Conservation (phyloP, 805 yeast genomes). For the Isabelozyma gotoi region DNA sequence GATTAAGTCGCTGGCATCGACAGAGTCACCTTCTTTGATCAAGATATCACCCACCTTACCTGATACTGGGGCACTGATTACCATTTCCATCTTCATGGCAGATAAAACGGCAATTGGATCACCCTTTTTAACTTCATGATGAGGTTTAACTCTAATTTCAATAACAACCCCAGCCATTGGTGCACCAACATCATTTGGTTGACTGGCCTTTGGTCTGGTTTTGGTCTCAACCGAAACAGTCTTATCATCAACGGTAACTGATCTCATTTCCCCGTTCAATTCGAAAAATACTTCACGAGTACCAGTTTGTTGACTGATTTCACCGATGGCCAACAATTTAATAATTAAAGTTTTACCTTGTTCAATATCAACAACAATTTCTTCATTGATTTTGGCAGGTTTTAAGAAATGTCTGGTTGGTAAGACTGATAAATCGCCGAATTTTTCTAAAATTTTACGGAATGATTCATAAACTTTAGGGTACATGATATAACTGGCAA, state of each 20-base stretch:
- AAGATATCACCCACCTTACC: constrained; percentile 79
- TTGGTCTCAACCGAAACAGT: constrained; percentile 81
- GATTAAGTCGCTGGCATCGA: constrained; percentile 90
- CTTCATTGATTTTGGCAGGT: constrained; percentile 85
- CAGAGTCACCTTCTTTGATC: constrained; percentile 90
- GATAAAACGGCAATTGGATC: constrained; percentile 90
- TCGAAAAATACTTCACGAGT: constrained; percentile 95
- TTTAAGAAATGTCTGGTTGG: constrained; percentile 91
- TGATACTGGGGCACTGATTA: constrained; percentile 84
- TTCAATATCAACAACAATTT: constrained; percentile 84
- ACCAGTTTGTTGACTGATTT: constrained; percentile 80
- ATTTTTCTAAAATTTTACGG: constrained; percentile 69
- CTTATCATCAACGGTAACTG: constrained; percentile 88
- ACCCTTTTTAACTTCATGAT: constrained; percentile 91
- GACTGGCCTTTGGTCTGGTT: constrained; percentile 89
- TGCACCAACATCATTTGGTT: constrained; percentile 92
- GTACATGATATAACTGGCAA: constrained; percentile 96
- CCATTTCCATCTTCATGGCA: constrained; percentile 99
- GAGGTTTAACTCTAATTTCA: constrained; percentile 88
- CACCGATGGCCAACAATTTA: constrained; percentile 91
- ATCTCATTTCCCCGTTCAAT: constrained; percentile 97
- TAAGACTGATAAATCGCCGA: constrained; percentile 89
- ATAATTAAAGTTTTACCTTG: constrained; percentile 92
- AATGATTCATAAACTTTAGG: constrained; percentile 95
- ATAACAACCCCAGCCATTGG: constrained; percentile 99